phyloP scores from a whole-genome alignment of 2,329 filamentous ascomycete genomes.

The Colletotrichum tanaceti region DNA sequence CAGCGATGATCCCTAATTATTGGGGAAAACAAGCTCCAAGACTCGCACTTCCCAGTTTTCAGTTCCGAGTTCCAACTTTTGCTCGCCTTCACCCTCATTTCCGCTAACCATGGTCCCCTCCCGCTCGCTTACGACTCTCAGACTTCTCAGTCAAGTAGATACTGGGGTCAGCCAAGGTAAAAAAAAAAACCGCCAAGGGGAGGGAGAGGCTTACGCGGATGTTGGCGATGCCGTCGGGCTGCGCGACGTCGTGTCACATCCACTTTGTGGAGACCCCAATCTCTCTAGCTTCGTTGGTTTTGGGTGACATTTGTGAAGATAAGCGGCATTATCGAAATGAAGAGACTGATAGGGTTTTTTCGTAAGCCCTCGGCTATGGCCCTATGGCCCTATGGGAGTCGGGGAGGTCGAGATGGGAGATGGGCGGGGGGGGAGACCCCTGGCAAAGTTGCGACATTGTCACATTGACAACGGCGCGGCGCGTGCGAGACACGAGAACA shows the following conservation, averaged over 20 bases:
- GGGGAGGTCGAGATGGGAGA: background rate
- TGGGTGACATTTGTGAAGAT: slow-evolving; percentile 28
- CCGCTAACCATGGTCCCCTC: slow-evolving; percentile 20
- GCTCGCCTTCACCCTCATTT: slow-evolving; percentile 1
- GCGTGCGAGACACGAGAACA: slow-evolving; percentile 4
- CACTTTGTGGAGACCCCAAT: slow-evolving; percentile 37
- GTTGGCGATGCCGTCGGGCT: slow-evolving; percentile 19
- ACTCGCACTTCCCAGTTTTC: background rate
- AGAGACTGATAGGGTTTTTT: slow-evolving; percentile 19
- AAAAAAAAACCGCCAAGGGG: too few relatives aligned
- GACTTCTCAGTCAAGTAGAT: slow-evolving; percentile 18
- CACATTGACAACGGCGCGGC: background rate
- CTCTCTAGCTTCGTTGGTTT: slow-evolving; percentile 19
- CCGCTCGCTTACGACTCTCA: slow-evolving; percentile 32
- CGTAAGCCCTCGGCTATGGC: background rate
- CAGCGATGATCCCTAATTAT: too few relatives aligned
- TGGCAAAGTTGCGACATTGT: background rate
- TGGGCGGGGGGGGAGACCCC: background rate
- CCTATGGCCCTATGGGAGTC: too few relatives aligned
- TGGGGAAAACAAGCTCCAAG: background rate
- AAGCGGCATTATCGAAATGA: slow-evolving; percentile 35
- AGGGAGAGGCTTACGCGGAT: slow-evolving; percentile 4
- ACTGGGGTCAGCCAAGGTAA: slow-evolving; percentile 24
- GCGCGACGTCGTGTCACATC: slow-evolving; percentile 38
- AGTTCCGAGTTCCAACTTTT: slow-evolving; percentile 2